Evolutionary conservation across 225 moss, liverwort and hornwort species (phyloP), one percentile per base, ranked within the genome.

Genomic region (Thuidium tamariscinum): DNA sequence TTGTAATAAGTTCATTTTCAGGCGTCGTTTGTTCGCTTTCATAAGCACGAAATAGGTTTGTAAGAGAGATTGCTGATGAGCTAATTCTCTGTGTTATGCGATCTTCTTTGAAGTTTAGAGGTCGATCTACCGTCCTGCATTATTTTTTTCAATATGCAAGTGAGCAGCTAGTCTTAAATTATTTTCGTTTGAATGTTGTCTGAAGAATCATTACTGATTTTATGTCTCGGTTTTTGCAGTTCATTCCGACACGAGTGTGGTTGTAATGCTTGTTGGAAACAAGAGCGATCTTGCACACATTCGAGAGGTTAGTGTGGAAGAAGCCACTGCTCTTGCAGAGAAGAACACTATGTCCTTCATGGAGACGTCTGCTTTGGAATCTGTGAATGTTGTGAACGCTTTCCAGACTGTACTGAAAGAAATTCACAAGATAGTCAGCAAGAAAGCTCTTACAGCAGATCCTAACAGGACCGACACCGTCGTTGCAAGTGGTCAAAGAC

Each of bases 261-360:
- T 94, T 86, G 91, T 93, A 39, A 94, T 94, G 93, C 93, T 94
- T 92, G 94, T 94, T 81, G 94, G 94, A 75, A 94, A 94, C 79
- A 94, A 94, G 89, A 93, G 93, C 74, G 94, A 94, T 88, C 93
- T 94, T 85, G 91, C 92, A 11, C 92, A 93, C 66, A 94, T 93
- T 84, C 88, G 94, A 84, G 94, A 94, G 80, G 94, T 94, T 71
- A 90, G 86, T 59, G 86, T 93, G 56, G 94, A 94, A 86, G 94
- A 94, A 84, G 91, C 93, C 77, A 94, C 90, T 66, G 93, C 86
- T 60, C 93, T 94, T 55, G 91, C 94, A 70, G 94, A 94, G 90
- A 90, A 93, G 67, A 87, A 94, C 76, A 82, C 86, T 78, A 94
- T 94, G 93, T 94, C 93, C 83, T 93, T 94, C n/a, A 94, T 94